Evolutionary conservation across 2,329 filamentous ascomycete species (phyloP).

Genomic region (Keithomyces neogunnii): DNA sequence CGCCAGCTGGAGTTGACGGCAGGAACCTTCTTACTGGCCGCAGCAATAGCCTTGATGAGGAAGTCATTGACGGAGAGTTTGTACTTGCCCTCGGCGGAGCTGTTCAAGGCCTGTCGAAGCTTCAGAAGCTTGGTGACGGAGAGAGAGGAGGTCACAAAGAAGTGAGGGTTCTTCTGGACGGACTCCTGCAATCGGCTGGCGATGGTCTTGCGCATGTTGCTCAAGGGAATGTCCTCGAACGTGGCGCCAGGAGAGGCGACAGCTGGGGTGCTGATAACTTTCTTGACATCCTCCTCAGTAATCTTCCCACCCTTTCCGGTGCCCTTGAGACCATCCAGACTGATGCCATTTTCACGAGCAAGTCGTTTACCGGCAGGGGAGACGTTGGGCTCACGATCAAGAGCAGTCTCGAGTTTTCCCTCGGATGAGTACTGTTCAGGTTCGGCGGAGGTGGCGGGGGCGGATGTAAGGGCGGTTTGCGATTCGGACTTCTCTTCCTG

Average conservation of each 20-base stretch:
- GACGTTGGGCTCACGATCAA: constrained; percentile 73
- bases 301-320: constrained; percentile 79
- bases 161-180: constrained; percentile 90
- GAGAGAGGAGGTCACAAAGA: constrained; percentile 86
- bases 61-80: constrained; percentile 99
- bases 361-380: constrained; percentile 69
- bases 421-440: constrained; percentile 65
- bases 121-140: constrained; percentile 94
- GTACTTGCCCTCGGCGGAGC: constrained; percentile 82
- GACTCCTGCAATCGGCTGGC: constrained; percentile 84
- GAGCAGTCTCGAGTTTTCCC: constrained; percentile 71
- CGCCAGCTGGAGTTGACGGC: constrained; percentile 95
- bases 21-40: constrained; percentile 88
- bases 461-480: constrained; percentile 43
- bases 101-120: constrained; percentile 89
- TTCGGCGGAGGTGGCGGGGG: constrained; percentile 35
- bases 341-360: constrained; percentile 76
- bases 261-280: constrained; percentile 55
- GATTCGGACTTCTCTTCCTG: constrained; percentile 57
- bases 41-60: constrained; percentile 89
- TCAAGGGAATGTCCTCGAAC: constrained; percentile 78
- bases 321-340: constrained; percentile 73
- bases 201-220: constrained; percentile 97
- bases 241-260: constrained; percentile 50
- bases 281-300: constrained; percentile 89